Base-by-base conservation (phyloP, 164 flowering plant genomes). In the Stephania japonica region DNA sequence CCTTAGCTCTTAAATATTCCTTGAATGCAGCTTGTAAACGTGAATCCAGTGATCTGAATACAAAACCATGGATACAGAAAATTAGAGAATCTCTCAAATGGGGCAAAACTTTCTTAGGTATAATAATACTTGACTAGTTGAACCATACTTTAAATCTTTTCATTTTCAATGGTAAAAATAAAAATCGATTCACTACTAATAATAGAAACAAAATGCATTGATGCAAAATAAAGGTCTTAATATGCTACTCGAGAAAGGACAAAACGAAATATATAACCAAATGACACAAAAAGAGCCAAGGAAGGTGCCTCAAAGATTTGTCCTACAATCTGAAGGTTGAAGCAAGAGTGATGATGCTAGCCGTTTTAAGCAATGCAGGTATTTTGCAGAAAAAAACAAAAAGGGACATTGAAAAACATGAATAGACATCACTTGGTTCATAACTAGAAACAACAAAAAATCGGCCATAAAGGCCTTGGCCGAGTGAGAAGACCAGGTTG, bases 11-110 rank as follows among this genome's bases (percentile, higher is more conserved):
- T 56, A 93, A 79, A 78, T 87, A 90, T 25, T 80, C 79, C 81
- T 85, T 86, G 32, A 91, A 85, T 47, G 84, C 87, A 32, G 70
- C 79, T 81, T 85, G 93, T 68, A 93, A 78, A 32, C 70, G 59
- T 12, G 85, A 84, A 77, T 93, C 98, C 84, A 91, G 77, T 24
- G 76, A 42, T n/a, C 94, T 91, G 87, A 79, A 82, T 44, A 24
- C 38, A 64, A 32, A 53, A 38, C 14, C 65, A 50, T 16, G 7
- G 24, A 12, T 70, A 63, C 8, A 69, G 24, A 67, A 69, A 69
- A 38, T 42, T 69, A 21, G 27, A 69, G 24, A 18, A 7, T 24
- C 25, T 56, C 62, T 56, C 23, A 6, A 23, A 56, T 56, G n/a
- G n/a, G n/a, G n/a, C n/a, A n/a, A n/a, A n/a, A n/a, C n/a, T n/a